Percentiles rank a stretch among this genome's conserved stretches.
These are phyloP conservation scores for Phlyctochytrium bullatum DNA, from an alignment of 192 early-diverging fungal genomes.

Conservation along the genomic window DNA sequence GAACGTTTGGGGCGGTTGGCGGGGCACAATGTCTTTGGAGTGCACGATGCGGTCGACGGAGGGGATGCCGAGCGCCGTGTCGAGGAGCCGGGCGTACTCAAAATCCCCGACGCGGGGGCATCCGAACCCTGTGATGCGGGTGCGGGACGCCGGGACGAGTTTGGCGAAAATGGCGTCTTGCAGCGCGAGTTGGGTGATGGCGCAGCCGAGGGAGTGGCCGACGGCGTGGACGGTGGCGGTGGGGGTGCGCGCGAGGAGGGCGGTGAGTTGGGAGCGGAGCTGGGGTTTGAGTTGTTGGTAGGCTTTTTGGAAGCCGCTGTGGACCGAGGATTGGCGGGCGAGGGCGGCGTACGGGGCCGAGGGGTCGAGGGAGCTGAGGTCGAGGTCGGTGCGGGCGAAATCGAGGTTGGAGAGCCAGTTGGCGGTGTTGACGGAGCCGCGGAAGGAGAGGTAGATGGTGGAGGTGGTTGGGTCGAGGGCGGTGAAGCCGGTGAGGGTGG, in stretches of 20 bases:
- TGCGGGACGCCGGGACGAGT: not conserved
- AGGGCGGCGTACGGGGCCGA: not conserved
- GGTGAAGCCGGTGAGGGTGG: not conserved
- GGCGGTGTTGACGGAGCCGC: not conserved
- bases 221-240: not conserved
- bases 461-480: not conserved
- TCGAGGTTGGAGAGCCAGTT: not conserved
- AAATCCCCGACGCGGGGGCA: not conserved
- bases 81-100: not conserved
- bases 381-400: not conserved
- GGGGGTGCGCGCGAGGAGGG: not conserved
- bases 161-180: not conserved
- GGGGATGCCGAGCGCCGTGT: not conserved
- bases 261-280: not conserved
- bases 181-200: not conserved
- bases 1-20: not conserved
- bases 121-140: not conserved
- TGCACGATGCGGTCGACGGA: not conserved
- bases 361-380: not conserved
- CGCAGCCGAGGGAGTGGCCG: not conserved
- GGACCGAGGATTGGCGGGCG: not conserved
- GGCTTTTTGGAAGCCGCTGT: not conserved
- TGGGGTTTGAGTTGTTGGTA: not conserved
- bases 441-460: not conserved
- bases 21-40: not conserved